Evolutionary conservation across 2,329 filamentous ascomycete species (phyloP).

Genomic region (Lojkania enalia): DNA sequence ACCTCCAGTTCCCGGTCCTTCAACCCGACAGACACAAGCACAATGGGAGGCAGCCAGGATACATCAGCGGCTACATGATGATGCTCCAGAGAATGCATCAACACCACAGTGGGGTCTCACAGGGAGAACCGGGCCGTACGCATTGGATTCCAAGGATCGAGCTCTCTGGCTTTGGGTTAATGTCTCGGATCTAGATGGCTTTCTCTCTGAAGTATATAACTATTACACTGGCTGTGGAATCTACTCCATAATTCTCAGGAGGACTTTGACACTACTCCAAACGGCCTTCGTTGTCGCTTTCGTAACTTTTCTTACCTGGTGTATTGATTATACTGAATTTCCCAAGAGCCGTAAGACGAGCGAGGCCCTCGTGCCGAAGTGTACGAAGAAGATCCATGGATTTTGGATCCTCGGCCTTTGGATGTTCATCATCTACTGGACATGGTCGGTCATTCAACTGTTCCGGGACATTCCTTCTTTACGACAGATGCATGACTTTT

Average conservation of each 20-base stretch:
- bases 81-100: constrained; percentile 22
- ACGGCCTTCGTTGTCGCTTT: constrained; percentile 81
- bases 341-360: constrained; percentile 64
- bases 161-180: constrained; percentile 95
- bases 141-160: constrained; percentile 67
- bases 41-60: constrained; percentile 56
- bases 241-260: constrained; percentile 78
- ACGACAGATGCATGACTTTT: constrained; percentile 81
- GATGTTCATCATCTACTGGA: constrained; percentile 83
- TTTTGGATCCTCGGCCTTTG: constrained; percentile 78
- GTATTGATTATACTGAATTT: constrained; percentile 78
- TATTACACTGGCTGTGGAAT: constrained; percentile 85
- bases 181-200: constrained; percentile 84
- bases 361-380: constrained; percentile 71
- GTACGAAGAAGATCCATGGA: constrained; percentile 72
- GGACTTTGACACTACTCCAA: constrained; percentile 73
- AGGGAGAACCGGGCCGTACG: constrained; percentile 30
- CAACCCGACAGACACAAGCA: constrained; percentile 48
- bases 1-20: constrained; percentile 49
- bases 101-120: constrained; percentile 27
- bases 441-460: constrained; percentile 76
- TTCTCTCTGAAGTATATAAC: constrained; percentile 81
- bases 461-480: constrained; percentile 74
- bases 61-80: constrained; percentile 50
- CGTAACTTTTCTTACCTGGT: constrained; percentile 81